A percentile compares a stretch with the other conserved stretches of the same genome.
Conservation (phyloP, 768 basidiomycete genomes). For the Pholiota molesta region DNA sequence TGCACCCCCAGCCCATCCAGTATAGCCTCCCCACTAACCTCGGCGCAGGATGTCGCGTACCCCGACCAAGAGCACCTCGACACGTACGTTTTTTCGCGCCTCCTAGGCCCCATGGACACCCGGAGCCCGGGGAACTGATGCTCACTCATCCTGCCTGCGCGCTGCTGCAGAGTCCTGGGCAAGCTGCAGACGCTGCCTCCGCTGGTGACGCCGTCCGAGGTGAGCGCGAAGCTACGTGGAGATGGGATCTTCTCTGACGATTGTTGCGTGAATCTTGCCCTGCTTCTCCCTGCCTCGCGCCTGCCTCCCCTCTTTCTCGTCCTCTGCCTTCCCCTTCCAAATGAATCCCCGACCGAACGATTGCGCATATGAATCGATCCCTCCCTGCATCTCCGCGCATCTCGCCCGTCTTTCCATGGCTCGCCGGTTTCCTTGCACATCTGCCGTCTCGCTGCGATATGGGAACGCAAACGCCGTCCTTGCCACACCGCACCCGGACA, state of each 20-base stretch:
- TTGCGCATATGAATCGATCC: neutral
- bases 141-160: too few species aligned
- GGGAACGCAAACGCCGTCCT: too few species aligned
- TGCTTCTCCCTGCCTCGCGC: slow-evolving; percentile 10
- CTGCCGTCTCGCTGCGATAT: neutral
- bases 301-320: slow-evolving; percentile 1
- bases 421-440: neutral
- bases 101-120: slow-evolving; percentile 2
- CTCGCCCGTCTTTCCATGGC: neutral
- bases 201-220: slow-evolving; percentile 92
- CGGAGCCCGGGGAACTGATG: neutral
- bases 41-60: slow-evolving; percentile 22
- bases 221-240: slow-evolving; percentile 32
- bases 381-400: slow-evolving; percentile 1
- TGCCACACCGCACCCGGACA: too few species aligned
- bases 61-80: slow-evolving; percentile 22
- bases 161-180: slow-evolving; percentile 62
- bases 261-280: slow-evolving; percentile 10
- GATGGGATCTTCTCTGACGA: slow-evolving; percentile 28
- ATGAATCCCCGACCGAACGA: neutral
- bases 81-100: slow-evolving; percentile 10
- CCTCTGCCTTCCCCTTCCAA: too few species aligned
- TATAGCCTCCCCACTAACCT: slow-evolving; percentile 3
- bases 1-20: slow-evolving; percentile 6
- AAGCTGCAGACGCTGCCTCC: slow-evolving; percentile 85